Percentiles rank a stretch among this genome's conserved stretches.
Conservation (phyloP, 257 asterid genomes). For the Plantago major region DNA sequence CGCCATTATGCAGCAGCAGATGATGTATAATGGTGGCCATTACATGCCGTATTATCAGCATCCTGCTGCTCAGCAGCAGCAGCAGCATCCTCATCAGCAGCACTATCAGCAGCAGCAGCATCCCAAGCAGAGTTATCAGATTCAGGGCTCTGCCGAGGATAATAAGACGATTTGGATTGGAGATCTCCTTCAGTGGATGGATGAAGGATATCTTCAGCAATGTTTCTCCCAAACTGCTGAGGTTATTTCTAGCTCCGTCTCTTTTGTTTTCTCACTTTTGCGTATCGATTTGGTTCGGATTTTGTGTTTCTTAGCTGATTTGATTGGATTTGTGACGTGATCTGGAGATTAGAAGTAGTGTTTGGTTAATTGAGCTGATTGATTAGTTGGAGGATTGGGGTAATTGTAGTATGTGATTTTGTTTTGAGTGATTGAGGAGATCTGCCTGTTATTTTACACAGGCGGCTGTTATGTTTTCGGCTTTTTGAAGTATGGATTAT, state of each 20-base stretch:
- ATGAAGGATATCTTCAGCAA: conserved; percentile 62
- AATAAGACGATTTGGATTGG: conserved; percentile 89
- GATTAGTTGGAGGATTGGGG: background rate
- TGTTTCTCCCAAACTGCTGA: conserved; percentile 64
- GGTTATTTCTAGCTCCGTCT: conserved; percentile 25
- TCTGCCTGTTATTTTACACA: background rate
- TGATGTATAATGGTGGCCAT: conserved; percentile 39
- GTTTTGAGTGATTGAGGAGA: background rate
- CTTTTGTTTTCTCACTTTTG: background rate
- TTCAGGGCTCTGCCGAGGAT: conserved; percentile 55
- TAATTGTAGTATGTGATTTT: background rate
- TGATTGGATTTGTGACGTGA: too few relatives aligned
- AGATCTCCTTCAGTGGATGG: conserved; percentile 92
- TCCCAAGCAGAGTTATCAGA: conserved; percentile 35
- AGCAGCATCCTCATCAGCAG: conserved; percentile 40
- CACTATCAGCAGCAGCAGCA: conserved; percentile 30
- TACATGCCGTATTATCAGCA: conserved; percentile 24
- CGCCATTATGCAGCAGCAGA: conserved; percentile 61
- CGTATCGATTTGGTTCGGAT: background rate
- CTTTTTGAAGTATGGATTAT: too few relatives aligned
- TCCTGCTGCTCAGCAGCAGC: conserved; percentile 35
- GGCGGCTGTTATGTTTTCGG: too few relatives aligned
- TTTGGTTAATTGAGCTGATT: background rate
- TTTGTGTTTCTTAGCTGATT: too few relatives aligned
- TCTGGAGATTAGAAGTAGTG: too few relatives aligned